These are phyloP conservation scores for Clavispora carvajalis DNA, from an alignment of 805 yeast genomes.

Conservation along the genomic window DNA sequence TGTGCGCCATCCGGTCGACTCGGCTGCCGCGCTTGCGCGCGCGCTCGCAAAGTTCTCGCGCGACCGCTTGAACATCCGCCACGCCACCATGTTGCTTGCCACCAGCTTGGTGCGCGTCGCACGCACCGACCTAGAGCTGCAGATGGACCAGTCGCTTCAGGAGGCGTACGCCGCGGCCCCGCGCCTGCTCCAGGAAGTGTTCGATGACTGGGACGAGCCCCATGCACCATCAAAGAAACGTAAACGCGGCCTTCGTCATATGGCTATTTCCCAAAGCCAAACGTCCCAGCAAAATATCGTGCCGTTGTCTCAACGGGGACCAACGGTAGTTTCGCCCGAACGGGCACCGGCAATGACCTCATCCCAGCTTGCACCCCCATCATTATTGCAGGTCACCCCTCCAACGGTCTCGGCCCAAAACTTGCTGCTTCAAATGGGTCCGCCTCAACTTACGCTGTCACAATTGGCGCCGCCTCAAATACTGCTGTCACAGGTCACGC, in stretches of 20 bases:
- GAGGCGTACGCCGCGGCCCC: background rate
- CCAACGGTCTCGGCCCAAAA: too few relatives aligned
- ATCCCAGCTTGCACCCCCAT: too few relatives aligned
- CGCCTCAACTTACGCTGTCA: too few relatives aligned
- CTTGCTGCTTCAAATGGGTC: too few relatives aligned
- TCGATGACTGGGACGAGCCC: slow-evolving; percentile 1
- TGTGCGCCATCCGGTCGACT: background rate
- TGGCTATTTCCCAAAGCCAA: background rate
- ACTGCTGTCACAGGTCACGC: too few relatives aligned
- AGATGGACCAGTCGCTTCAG: background rate
- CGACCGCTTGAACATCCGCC: background rate
- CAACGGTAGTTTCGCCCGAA: too few relatives aligned
- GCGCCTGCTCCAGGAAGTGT: background rate
- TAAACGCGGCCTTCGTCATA: background rate
- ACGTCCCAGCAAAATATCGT: background rate
- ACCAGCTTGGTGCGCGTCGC: slow-evolving; percentile 1
- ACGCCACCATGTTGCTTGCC: slow-evolving; percentile 1
- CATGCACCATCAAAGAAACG: background rate
- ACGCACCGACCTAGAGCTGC: background rate
- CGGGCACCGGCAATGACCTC: too few relatives aligned
- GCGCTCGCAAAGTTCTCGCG: background rate
- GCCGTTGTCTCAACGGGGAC: too few relatives aligned
- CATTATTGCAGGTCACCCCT: too few relatives aligned
- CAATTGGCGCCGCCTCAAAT: background rate
- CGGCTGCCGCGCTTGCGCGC: background rate